Conservation (phyloP, 176 grass and related monocot species). For the Secale cereale region DNA sequence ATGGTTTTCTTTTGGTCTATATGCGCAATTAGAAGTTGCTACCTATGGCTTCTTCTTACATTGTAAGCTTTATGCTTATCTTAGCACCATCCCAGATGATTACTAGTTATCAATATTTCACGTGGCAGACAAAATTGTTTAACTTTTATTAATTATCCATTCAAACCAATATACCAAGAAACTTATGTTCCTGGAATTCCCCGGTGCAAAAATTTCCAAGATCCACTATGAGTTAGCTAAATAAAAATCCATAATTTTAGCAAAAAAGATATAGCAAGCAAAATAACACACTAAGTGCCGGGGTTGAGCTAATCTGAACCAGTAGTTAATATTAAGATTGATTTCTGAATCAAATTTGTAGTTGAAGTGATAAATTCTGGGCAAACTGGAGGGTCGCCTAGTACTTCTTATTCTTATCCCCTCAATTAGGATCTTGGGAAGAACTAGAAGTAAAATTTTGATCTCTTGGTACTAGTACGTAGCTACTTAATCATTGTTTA, state of each 20-base stretch:
- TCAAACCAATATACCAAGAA: neutral
- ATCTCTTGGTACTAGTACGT: too few relatives aligned
- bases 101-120: neutral
- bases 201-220: too few relatives aligned
- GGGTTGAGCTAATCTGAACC: slow-evolving; percentile 11
- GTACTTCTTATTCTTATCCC: slow-evolving; percentile 82
- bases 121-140: neutral
- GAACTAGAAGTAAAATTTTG: slow-evolving; percentile 29
- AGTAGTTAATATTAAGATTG: neutral
- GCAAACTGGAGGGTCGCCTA: slow-evolving; percentile 90
- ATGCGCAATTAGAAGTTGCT: neutral
- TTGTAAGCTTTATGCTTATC: neutral
- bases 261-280: slow-evolving; percentile 2
- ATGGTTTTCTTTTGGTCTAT: neutral
- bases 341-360: slow-evolving; percentile 50
- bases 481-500: too few relatives aligned
- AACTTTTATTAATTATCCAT: neutral
- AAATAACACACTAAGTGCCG: neutral
- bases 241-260: neutral
- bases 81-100: neutral
- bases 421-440: slow-evolving; percentile 40
- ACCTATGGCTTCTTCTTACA: neutral
- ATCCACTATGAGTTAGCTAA: too few relatives aligned
- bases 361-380: slow-evolving; percentile 60
- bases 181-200: neutral